Conservation (phyloP, 2,329 filamentous ascomycete species). For the Conoideocrella luteorostrata region DNA sequence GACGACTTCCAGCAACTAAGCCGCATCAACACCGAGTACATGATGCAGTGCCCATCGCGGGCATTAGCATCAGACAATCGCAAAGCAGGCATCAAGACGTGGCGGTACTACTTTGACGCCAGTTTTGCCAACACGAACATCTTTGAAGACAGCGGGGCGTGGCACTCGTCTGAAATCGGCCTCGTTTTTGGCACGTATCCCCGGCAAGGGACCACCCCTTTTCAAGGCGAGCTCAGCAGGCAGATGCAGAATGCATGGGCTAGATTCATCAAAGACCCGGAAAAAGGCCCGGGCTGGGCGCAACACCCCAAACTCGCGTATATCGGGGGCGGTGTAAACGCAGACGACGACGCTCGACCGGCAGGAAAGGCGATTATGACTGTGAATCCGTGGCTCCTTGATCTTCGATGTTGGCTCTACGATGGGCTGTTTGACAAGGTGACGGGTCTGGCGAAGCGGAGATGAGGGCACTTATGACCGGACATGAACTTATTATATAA, state of each 20-base stretch:
- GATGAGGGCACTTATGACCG: no score
- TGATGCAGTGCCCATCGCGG: constrained; percentile 2
- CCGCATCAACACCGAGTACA: not conserved
- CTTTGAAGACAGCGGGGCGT: not conserved
- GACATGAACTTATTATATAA: no score
- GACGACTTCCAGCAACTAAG: not conserved
- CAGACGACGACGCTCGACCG: not conserved
- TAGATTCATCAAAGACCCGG: not conserved
- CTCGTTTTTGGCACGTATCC: constrained; percentile 7
- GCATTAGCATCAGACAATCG: not conserved
- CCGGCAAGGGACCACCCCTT: not conserved
- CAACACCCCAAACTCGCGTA: not conserved
- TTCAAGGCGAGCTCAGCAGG: not conserved
- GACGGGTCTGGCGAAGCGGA: no score
- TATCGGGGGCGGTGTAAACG: not conserved
- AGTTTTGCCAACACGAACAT: constrained; percentile 3
- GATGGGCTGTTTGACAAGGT: no score
- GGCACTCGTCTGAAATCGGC: constrained; percentile 5
- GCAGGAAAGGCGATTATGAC: not conserved
- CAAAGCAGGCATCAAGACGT: constrained; percentile 1
- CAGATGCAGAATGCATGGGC: constrained; percentile 5
- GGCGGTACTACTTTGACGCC: constrained; percentile 6
- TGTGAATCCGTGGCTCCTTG: not conserved
- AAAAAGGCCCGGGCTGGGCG: not conserved
- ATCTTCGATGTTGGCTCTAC: not conserved